A percentile compares a stretch with the other conserved stretches of the same genome.
These are phyloP conservation scores for Crithidia thermophila DNA, from an alignment of 208 protist species.

Conservation along the genomic window DNA sequence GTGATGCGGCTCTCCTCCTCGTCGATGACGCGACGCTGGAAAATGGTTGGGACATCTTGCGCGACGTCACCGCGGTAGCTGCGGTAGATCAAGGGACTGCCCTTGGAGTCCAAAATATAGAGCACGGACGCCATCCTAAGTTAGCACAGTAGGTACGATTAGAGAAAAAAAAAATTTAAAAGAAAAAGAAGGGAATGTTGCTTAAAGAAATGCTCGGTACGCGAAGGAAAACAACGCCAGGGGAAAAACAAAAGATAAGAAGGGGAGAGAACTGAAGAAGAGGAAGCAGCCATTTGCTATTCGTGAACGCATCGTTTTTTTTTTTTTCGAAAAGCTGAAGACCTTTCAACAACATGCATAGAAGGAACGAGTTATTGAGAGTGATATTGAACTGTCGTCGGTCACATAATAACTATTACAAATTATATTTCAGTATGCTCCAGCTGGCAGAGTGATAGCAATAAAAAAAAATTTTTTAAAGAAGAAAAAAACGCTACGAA, in stretches of 20 bases:
- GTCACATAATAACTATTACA: no score
- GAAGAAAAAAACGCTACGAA: neutral
- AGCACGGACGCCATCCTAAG: slow-evolving; percentile 88
- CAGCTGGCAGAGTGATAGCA: no score
- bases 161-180: neutral
- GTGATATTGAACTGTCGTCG: no score
- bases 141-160: neutral
- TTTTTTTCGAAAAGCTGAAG: no score
- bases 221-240: neutral
- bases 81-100: slow-evolving; percentile 94
- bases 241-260: neutral
- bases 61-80: slow-evolving; percentile 96
- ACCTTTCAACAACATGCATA: no score
- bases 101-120: slow-evolving; percentile 95
- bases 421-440: no score
- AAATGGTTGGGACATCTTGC: slow-evolving; percentile 83
- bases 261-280: no score
- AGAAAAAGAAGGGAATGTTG: no score
- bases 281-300: no score
- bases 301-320: no score
- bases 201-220: no score
- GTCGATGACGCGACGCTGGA: slow-evolving; percentile 91
- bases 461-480: neutral
- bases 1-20: slow-evolving; percentile 92
- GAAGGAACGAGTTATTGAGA: no score